Evolutionary conservation across 495 filamentous ascomycete species (phyloP), one percentile per base, ranked within the genome.

Genomic region (Daldinia grandis): DNA sequence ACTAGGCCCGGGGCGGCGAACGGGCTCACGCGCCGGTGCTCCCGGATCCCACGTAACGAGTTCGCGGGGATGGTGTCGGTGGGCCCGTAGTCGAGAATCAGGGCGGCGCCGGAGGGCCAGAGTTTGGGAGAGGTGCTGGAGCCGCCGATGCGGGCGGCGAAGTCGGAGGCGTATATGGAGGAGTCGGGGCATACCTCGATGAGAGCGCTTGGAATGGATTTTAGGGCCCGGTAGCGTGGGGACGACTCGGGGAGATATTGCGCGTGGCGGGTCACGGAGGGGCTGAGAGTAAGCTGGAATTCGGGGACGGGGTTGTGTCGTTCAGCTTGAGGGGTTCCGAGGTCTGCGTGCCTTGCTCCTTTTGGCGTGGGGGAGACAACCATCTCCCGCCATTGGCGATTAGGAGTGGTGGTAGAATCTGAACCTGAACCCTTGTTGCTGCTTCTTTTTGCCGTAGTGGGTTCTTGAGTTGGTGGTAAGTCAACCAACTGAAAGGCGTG

Each of bases 51-150:
- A 28, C 95, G 91, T 10, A 99, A 84, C 0, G 92, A 93, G 83
- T 95, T 94, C 31, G 89, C 82, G 0, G 95, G 95, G 53, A 98
- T 89, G 0, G 91, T 91, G 55, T 86, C 82, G 21, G 86, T 63
- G 2, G 94, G 92, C 2, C 95, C 95, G 81, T 98, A 99, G 81
- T 99, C 95, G 64, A 99, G 87, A 69, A 99, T 93, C 15, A 99
- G 81, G 1, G 94, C 95, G 14, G 93, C 94, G 54, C 95, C 95
- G 3, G 89, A 91, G 5, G 93, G 88, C 1, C 66, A 69, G 10
- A 82, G 75, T 71, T 93, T 94, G 15, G 87, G 82, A 79, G 80
- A 50, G 17, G 5, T n/a, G 24, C 25, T 24, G 42, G 21, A 17
- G 44, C 92, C 91, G 42, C 95, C 94, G 69, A 99, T 95, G 33